Percentiles rank a stretch among this genome's conserved stretches.
Conservation (phyloP, 495 filamentous ascomycete genomes). For the Penicillium alfredii region DNA sequence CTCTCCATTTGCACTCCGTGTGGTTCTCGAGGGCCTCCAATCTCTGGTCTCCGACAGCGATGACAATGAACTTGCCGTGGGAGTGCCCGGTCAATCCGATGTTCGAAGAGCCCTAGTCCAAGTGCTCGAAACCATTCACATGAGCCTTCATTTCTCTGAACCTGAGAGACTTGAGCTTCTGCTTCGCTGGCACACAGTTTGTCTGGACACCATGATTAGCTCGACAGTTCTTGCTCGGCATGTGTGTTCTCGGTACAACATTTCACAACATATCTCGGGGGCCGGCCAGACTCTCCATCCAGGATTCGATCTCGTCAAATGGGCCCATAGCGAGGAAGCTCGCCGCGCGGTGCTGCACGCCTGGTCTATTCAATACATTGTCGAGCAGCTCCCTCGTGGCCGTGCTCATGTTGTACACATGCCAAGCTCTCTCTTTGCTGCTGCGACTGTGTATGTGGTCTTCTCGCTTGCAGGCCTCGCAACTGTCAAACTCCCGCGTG, state of each 20-base stretch:
- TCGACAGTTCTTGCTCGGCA: slow-evolving; percentile 37
- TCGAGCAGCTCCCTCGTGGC: slow-evolving; percentile 44
- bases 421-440: slow-evolving; percentile 42
- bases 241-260: slow-evolving; percentile 37
- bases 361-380: slow-evolving; percentile 44
- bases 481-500: slow-evolving; percentile 33
- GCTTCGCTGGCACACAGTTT: slow-evolving; percentile 46
- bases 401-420: slow-evolving; percentile 44
- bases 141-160: slow-evolving; percentile 33
- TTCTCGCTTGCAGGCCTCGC: slow-evolving; percentile 34
- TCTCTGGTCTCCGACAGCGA: slow-evolving; percentile 40
- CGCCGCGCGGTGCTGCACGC: slow-evolving; percentile 43
- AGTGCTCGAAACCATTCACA: slow-evolving; percentile 36
- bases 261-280: slow-evolving; percentile 37
- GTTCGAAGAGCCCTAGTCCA: slow-evolving; percentile 37
- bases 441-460: slow-evolving; percentile 39
- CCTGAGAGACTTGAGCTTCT: slow-evolving; percentile 39
- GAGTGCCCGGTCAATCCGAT: slow-evolving; percentile 38
- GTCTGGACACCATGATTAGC: slow-evolving; percentile 41
- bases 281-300: slow-evolving; percentile 18
- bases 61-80: slow-evolving; percentile 35
- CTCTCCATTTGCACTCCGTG: slow-evolving; percentile 40
- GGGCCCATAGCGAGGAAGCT: slow-evolving; percentile 37
- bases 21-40: slow-evolving; percentile 42
- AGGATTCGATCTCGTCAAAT: slow-evolving; percentile 35